Evolutionary conservation across 2,329 filamentous ascomycete species (phyloP), one percentile per base, ranked within the genome.

Genomic region (Neofusicoccum sp.): DNA sequence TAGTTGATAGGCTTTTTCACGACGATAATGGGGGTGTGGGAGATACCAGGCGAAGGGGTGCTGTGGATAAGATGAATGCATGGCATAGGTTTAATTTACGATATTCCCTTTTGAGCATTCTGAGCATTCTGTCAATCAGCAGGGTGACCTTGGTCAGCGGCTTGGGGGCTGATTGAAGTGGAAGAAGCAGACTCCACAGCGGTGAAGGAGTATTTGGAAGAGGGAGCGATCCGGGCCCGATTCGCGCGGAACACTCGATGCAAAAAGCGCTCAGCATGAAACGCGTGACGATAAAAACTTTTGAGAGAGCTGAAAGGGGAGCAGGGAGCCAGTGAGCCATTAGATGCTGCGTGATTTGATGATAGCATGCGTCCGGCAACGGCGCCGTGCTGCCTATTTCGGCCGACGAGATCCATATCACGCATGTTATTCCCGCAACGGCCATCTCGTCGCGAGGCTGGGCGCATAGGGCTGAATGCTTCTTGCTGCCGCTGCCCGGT

Each of bases 301-400:
- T 43, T 41, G 49, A 41, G 36, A 20, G n/a, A 30, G 28, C 36
- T 30, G 26, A 43, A 56, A 56, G 43, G 43, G 51, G 51, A 56
- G 36, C 30, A 41, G 28, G 20, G 51, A 41, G 51, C 51, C 36
- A 38, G 43, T 56, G 51, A 44, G 51, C 51, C 51, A 43, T 56
- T 44, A 43, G 36, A 43, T 44, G 12, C 38, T 56, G 51, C 51
- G 51, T 56, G 51, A 56, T 56, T 56, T 44, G 51, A 33, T 31
- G 3, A 20, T 20, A 16, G 3, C 34, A 53, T n/a, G 34, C 33
- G 49, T 41, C 20, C 51, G 51, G 51, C 51, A 43, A 44, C 51
- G 38, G 51, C 49, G 20, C n/a, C 34, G 9, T 6, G 12, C 36
- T n/a, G 24, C 8, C 14, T 6, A 16, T 28, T n/a, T 48, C 45